Percentiles rank a stretch among this genome's conserved stretches.
Evolutionary conservation across 495 filamentous ascomycete species (phyloP).

Genomic region (Hypoxylon lenormandii): DNA sequence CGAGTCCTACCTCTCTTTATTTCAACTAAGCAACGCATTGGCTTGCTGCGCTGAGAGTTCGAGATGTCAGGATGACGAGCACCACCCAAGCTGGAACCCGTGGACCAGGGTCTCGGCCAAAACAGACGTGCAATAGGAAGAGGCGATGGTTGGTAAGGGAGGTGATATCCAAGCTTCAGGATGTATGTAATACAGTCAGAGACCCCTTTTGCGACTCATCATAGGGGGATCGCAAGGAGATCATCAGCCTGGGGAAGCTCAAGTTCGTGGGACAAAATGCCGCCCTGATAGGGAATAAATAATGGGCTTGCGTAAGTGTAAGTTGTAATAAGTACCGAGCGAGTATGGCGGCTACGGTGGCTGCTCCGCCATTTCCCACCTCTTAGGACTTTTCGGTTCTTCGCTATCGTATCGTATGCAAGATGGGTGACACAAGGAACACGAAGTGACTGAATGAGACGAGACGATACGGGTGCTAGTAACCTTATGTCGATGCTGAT

Average conservation of each 20-base stretch:
- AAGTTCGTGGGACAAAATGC: slow-evolving; percentile 1
- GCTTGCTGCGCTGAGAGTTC: neutral
- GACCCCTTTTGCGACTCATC: too few species aligned
- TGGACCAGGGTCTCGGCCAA: slow-evolving; percentile 38
- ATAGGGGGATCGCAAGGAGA: too few species aligned
- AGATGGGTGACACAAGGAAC: slow-evolving; percentile 30
- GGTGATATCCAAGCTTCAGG: neutral
- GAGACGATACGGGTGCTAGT: slow-evolving; percentile 23
- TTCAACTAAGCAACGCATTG: too few species aligned
- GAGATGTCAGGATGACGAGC: neutral
- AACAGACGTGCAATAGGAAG: slow-evolving; percentile 24
- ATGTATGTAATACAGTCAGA: too few species aligned
- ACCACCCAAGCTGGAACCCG: slow-evolving; percentile 23
- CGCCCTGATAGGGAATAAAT: slow-evolving; percentile 28
- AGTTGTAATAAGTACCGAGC: slow-evolving; percentile 25
- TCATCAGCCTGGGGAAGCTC: neutral
- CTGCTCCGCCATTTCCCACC: slow-evolving; percentile 20
- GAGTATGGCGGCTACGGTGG: slow-evolving; percentile 30
- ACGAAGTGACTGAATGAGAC: slow-evolving; percentile 23
- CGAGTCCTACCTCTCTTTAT: too few species aligned
- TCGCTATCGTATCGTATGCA: slow-evolving; percentile 21
- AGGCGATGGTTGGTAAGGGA: slow-evolving; percentile 1
- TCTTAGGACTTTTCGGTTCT: slow-evolving; percentile 23
- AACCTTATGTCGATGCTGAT: too few species aligned
- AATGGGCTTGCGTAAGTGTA: slow-evolving; percentile 2